Conservation (phyloP, 495 filamentous ascomycete species). For the Podospora tetraspora region DNA sequence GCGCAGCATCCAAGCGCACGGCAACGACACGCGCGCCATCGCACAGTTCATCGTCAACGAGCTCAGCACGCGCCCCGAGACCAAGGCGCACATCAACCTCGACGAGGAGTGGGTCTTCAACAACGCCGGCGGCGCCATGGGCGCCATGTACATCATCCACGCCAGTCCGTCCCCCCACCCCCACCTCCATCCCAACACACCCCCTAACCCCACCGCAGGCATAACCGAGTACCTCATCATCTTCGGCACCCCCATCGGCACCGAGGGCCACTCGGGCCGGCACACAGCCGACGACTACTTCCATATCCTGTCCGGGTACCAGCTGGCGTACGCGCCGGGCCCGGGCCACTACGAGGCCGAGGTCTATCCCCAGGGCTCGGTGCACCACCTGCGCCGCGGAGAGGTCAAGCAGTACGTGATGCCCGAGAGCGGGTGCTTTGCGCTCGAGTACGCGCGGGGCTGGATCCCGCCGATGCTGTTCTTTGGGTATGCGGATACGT, state of each 20-base stretch:
- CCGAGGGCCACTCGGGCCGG: conserved; percentile 78
- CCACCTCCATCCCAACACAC: too few relatives aligned
- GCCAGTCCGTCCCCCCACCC: conserved; percentile 46
- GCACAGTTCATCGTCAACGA: conserved; percentile 60
- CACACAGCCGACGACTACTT: conserved; percentile 93
- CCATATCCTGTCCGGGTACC: conserved; percentile 73
- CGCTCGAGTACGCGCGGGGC: conserved; percentile 80
- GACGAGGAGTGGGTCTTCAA: conserved; percentile 67
- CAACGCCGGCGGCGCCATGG: conserved; percentile 82
- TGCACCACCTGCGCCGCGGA: conserved; percentile 74
- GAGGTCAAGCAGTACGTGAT: conserved; percentile 82
- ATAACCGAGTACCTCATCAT: conserved; percentile 79
- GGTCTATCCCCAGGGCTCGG: conserved; percentile 65
- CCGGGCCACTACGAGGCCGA: conserved; percentile 55
- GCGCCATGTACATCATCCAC: conserved; percentile 84
- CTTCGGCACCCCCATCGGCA: conserved; percentile 80
- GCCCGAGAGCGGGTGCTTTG: conserved; percentile 66
- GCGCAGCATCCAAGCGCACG: conserved; percentile 59
- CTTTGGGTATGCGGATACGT: conserved; percentile 77
- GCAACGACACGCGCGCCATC: conserved; percentile 64
- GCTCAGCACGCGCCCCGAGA: conserved; percentile 39
- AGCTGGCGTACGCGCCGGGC: conserved; percentile 67
- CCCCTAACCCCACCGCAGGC: neutral
- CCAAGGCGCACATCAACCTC: conserved; percentile 49
- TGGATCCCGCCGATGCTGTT: conserved; percentile 88